These are phyloP conservation scores for Kuraishia floccosa DNA, from an alignment of 805 yeast species.

Conservation along the genomic window DNA sequence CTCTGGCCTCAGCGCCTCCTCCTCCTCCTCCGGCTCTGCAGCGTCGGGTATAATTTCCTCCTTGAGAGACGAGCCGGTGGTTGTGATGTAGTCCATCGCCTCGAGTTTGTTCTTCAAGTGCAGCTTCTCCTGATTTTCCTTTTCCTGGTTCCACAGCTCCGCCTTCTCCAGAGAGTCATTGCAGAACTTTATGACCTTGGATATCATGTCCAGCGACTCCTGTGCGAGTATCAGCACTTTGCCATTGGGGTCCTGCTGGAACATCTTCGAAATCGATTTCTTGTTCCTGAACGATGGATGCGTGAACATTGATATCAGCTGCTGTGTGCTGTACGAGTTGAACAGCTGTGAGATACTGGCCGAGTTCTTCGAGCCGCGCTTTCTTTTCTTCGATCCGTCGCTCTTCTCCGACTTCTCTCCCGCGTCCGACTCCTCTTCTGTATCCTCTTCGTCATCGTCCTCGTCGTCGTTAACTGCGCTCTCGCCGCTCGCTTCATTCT, in stretches of 20 bases:
- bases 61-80: too few species aligned
- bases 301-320: not conserved
- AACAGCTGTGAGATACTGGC: constrained; percentile 16
- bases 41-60: too few species aligned
- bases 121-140: constrained; percentile 16
- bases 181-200: constrained; percentile 72
- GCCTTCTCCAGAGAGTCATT: constrained; percentile 79
- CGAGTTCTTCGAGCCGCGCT: constrained; percentile 5
- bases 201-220: constrained; percentile 82
- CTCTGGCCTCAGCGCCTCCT: too few species aligned
- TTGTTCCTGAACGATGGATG: not conserved
- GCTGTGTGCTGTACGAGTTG: constrained; percentile 12
- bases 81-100: constrained; percentile 1
- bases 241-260: constrained; percentile 40
- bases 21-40: too few species aligned
- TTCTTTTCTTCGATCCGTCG: too few species aligned
- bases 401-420: constrained; percentile 4
- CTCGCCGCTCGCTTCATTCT: constrained; percentile 6
- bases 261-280: constrained; percentile 14
- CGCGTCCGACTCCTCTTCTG: constrained; percentile 7
- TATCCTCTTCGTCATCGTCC: constrained; percentile 10
- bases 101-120: constrained; percentile 15
- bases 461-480: too few species aligned
- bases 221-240: constrained; percentile 73
- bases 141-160: constrained; percentile 54